These are phyloP conservation scores for Irpex sp. DNA, from an alignment of 1,284 basidiomycete species.

Conservation along the genomic window DNA sequence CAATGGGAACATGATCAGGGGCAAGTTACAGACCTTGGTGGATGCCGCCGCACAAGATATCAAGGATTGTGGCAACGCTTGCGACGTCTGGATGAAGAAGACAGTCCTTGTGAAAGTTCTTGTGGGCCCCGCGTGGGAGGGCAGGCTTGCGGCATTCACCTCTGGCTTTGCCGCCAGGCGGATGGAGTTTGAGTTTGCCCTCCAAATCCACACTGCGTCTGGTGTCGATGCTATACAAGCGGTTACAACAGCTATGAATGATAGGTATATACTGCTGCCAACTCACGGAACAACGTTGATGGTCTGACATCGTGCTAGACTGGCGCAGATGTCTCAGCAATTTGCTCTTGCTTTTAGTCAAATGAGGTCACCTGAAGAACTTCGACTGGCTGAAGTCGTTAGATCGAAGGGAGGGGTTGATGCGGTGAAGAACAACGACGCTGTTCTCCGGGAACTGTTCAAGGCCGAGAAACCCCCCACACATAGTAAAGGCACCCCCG, in stretches of 20 bases:
- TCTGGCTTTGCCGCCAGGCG: constrained; percentile 26
- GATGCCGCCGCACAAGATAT: constrained; percentile 25
- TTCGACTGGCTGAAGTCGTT: constrained; percentile 12
- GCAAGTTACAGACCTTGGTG: constrained; percentile 19
- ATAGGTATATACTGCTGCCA: constrained; percentile 17
- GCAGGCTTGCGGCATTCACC: constrained; percentile 27
- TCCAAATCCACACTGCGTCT: constrained; percentile 29
- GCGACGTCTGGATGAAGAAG: constrained; percentile 30
- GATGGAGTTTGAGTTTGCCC: constrained; percentile 26
- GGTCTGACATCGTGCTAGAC: not conserved
- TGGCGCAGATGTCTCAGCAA: not conserved
- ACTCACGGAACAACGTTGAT: not conserved
- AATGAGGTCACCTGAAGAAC: constrained; percentile 13
- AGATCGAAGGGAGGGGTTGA: constrained; percentile 17
- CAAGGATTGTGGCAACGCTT: constrained; percentile 27
- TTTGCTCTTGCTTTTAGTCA: constrained; percentile 13
- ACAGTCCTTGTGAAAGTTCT: constrained; percentile 33
- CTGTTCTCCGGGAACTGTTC: constrained; percentile 14
- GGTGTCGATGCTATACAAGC: constrained; percentile 28
- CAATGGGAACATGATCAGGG: constrained; percentile 18
- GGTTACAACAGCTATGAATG: constrained; percentile 20
- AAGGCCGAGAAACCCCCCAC: not conserved
- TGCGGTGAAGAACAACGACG: constrained; percentile 11
- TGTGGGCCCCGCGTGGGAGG: constrained; percentile 33
- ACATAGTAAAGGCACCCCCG: not conserved